phyloP scores from a whole-genome alignment of 139 green algal genomes.

The Bryopsis sp. region DNA sequence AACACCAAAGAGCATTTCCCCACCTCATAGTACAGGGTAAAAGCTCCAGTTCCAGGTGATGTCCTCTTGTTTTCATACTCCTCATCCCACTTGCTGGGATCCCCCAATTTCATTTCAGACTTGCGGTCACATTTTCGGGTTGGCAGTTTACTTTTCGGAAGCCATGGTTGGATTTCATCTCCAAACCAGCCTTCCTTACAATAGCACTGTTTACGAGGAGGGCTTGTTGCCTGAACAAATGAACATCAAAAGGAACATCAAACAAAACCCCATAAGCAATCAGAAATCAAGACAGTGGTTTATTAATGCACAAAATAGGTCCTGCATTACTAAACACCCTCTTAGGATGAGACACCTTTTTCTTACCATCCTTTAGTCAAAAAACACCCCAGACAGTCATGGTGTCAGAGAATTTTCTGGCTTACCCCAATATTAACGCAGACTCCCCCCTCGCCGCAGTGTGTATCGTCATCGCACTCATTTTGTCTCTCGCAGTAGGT shows the following conservation, averaged over 20 bases:
- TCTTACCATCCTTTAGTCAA: too few species aligned
- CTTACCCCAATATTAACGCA: constrained; percentile 18
- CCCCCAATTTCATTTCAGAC: not conserved
- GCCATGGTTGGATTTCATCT: constrained; percentile 3
- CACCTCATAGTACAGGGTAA: constrained; percentile 9
- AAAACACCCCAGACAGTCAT: too few species aligned
- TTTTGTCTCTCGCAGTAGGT: constrained; percentile 26
- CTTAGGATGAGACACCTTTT: too few species aligned
- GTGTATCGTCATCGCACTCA: constrained; percentile 18
- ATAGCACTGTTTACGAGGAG: constrained; percentile 24
- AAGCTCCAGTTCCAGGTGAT: not conserved
- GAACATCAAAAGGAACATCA: too few species aligned
- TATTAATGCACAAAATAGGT: too few species aligned
- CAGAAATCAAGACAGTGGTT: too few species aligned
- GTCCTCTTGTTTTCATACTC: constrained; percentile 13
- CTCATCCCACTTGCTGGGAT: constrained; percentile 6
- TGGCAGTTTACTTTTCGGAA: not conserved
- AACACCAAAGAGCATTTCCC: too few species aligned
- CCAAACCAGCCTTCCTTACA: constrained; percentile 24
- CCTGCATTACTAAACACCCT: too few species aligned
- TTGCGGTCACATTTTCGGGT: not conserved
- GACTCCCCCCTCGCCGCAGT: constrained; percentile 21
- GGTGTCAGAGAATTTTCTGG: not conserved
- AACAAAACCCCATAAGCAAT: too few species aligned
- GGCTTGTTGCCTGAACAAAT: not conserved